phyloP scores from a whole-genome alignment of 2,329 filamentous ascomycete genomes.

The Coleophoma cylindrospora region DNA sequence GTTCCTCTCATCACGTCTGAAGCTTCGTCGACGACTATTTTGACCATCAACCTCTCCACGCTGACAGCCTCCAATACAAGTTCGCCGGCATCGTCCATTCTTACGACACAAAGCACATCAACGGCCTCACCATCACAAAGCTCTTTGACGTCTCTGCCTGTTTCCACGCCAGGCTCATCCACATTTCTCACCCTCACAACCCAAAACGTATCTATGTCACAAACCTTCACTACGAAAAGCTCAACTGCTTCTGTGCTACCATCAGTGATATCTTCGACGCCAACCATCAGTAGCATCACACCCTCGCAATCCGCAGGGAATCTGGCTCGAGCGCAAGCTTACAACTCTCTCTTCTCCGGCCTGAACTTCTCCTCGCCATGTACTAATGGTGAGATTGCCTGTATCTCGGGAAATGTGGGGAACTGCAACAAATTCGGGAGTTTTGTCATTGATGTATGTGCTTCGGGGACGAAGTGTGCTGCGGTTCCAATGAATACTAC shows the following conservation, averaged over 20 bases:
- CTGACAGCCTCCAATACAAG: not conserved
- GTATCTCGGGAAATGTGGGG: slow-evolving; percentile 44
- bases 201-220: too few relatives aligned
- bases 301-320: slow-evolving; percentile 14
- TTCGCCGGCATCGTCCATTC: too few relatives aligned
- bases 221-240: too few relatives aligned
- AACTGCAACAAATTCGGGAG: slow-evolving; percentile 35
- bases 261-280: not conserved
- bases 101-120: not conserved
- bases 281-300: slow-evolving; percentile 10
- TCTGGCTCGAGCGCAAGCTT: slow-evolving; percentile 25
- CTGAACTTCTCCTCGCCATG: slow-evolving; percentile 40
- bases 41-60: slow-evolving; percentile 6
- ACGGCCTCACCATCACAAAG: not conserved
- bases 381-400: slow-evolving; percentile 41
- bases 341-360: slow-evolving; percentile 20
- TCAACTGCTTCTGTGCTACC: not conserved
- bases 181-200: not conserved
- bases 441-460: slow-evolving; percentile 37
- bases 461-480: slow-evolving; percentile 36
- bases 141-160: not conserved
- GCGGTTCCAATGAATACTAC: slow-evolving; percentile 48
- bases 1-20: slow-evolving; percentile 6
- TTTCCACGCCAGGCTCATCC: not conserved
- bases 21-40: slow-evolving; percentile 3